Evolutionary conservation across 2,329 filamentous ascomycete species (phyloP).

Genomic region (Paecilomyces variotii): DNA sequence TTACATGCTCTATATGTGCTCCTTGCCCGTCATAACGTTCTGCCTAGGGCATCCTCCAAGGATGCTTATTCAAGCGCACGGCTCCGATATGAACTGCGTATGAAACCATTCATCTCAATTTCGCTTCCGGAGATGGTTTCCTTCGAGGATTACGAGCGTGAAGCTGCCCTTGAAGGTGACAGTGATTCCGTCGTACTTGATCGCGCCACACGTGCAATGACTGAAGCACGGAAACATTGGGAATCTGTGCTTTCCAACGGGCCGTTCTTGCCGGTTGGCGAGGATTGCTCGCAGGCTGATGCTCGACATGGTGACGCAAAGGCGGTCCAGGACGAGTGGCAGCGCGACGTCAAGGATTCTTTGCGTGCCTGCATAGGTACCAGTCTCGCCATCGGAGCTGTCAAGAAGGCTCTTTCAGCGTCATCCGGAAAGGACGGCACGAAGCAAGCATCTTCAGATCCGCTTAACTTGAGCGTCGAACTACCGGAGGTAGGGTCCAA

Average conservation of each 20-base stretch:
- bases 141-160: constrained; percentile 52
- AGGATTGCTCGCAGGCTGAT: background rate
- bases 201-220: constrained; percentile 30
- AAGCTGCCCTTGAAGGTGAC: constrained; percentile 36
- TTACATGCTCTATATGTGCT: constrained; percentile 57
- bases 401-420: constrained; percentile 49
- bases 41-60: constrained; percentile 41
- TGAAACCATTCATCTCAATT: constrained; percentile 71
- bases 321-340: constrained; percentile 55
- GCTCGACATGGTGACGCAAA: constrained; percentile 24
- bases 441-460: background rate
- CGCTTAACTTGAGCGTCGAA: constrained; percentile 24
- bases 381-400: constrained; percentile 53
- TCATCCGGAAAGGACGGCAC: background rate
- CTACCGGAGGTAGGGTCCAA: constrained; percentile 32
- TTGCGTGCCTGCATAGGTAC: constrained; percentile 65
- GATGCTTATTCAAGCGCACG: constrained; percentile 58
- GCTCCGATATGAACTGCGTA: constrained; percentile 72
- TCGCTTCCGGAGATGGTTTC: constrained; percentile 59
- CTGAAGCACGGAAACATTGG: constrained; percentile 36
- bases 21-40: constrained; percentile 49
- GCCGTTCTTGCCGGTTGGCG: constrained; percentile 18
- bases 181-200: constrained; percentile 32
- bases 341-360: constrained; percentile 49
- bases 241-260: constrained; percentile 34